Evolutionary conservation across 257 asterid genomes (phyloP), one percentile per base, ranked within the genome.

Genomic region (Osmanthus fragrans): DNA sequence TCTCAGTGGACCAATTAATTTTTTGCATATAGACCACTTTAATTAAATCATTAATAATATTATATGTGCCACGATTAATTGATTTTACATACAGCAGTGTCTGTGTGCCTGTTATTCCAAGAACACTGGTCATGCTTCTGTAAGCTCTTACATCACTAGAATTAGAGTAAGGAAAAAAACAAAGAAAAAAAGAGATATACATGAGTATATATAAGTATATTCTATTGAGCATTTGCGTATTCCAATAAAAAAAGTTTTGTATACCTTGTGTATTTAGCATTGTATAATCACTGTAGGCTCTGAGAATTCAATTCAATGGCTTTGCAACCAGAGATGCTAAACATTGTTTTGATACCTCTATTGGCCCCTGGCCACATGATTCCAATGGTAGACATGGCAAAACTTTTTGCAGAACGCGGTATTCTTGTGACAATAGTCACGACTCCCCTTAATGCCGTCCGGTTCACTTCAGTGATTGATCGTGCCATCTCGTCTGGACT

Each of bases 311-410:
- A 25, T 11, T 47, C 56, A 63, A 63, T 25, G 34, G 18, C 69
- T 11, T 63, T 13, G 34, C 69, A 27, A 25, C 32, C 36, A 63
- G 69, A 63, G 34, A 15, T 63, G 34, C 69, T 63, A 63, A 63
- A 63, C 69, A 3, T 63, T 27, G n/a, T 63, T 25, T 27, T 63
- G n/a, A 63, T 63, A 63, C 69, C 69, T 27, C 36, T 63, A 11
- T 25, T 63, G 34, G 34, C 84, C 27, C 83, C 76, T 0, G 92
- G 92, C n/a, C 92, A 86, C 70, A 86, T 85, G 76, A 88, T 88
- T 33, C 92, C 90, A 0, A 85, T 88, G 88, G 82, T 88, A 30
- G 87, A 86, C 80, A 88, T 86, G 90, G 90, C 89, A 7, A 83
- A 84, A 71, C 25, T 80, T 21, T 58, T 88, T 0, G 85, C 90